phyloP scores from a whole-genome alignment of 257 asterid genomes.

The Mentha longifolia region DNA sequence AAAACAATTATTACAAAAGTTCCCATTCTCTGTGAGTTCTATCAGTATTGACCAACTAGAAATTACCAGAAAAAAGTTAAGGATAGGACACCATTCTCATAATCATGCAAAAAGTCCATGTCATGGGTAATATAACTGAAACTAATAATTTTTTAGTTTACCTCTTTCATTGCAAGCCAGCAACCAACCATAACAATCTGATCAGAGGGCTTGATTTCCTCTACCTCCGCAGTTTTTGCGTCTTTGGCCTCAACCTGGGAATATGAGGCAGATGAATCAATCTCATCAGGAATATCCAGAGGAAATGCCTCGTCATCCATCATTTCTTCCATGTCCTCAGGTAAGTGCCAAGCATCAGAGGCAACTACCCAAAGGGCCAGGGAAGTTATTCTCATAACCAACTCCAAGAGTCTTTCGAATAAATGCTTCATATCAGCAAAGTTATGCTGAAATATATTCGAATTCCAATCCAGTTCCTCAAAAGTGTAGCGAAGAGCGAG shows the following conservation, averaged over 20 bases:
- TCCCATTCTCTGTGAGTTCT: conserved; percentile 12
- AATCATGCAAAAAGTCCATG: background rate
- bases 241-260: conserved; percentile 47
- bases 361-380: conserved; percentile 98
- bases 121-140: conserved; percentile 23
- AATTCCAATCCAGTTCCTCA: conserved; percentile 94
- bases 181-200: conserved; percentile 98
- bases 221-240: conserved; percentile 47
- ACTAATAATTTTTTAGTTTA: conserved; percentile 31
- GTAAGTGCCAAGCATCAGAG: conserved; percentile 83
- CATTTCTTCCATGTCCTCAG: conserved; percentile 84
- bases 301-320: conserved; percentile 59
- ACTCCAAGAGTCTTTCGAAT: conserved; percentile 75
- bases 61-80: conserved; percentile 23
- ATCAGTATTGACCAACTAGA: conserved; percentile 7
- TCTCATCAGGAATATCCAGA: conserved; percentile 48
- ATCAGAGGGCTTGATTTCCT: conserved; percentile 58
- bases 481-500: conserved; percentile 91
- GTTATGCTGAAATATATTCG: conserved; percentile 47
- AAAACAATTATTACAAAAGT: conserved; percentile 21
- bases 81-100: conserved; percentile 27
- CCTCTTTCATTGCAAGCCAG: conserved; percentile 99
- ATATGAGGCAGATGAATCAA: conserved; percentile 42
- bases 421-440: conserved; percentile 57
- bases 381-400: conserved; percentile 81